Evolutionary conservation across 192 early-diverging fungal species (phyloP), one percentile per base, ranked within the genome.

Genomic region (Coemansia erecta): DNA sequence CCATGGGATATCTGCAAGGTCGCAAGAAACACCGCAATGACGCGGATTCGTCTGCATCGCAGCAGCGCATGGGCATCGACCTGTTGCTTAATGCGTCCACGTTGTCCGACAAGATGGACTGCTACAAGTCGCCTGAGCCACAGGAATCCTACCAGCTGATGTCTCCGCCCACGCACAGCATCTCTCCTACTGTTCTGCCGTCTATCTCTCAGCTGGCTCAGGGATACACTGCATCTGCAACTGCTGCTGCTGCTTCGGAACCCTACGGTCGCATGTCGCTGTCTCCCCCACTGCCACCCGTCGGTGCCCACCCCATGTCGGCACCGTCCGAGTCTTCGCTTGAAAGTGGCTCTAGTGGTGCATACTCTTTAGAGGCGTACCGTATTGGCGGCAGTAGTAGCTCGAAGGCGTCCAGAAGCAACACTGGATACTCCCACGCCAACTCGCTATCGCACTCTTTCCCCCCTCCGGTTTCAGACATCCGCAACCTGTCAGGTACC

Each of bases 61-160:
- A 60, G 49, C 73, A 77, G 44, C 49, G 68, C 18, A 67, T 70
- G 56, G 68, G 73, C 26, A 70, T 77, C 8, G 73, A 70, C 56
- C 53, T 77, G 39, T 64, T 77, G 54, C 60, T 77, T 23, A 77
- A 77, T 31, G 73, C 73, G 10, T 70, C 73, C 4, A 77, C 63
- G 7, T 51, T 77, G 45, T 67, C 73, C 0, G 73, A 77, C 60
- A 58, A 59, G 47, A 54, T 63, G 52, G 61, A 57, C 41, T 19
- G 57, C 60, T 46, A 35, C 40, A 53, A 35, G 54, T 56, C 41
- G 54, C 54, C 54, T 7, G 9, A 28, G 23, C 28, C 45, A 19
- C 46, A 17, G 48, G 21, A 54, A 0, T 28, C 48, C 17, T 53
- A 48, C 53, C 68, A 71, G 46, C 61, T 72, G 49, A 42, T 64